Evolutionary conservation across 169 alveolate species (phyloP), one percentile per base, ranked within the genome.

Genomic region (Eimeria tenella): DNA sequence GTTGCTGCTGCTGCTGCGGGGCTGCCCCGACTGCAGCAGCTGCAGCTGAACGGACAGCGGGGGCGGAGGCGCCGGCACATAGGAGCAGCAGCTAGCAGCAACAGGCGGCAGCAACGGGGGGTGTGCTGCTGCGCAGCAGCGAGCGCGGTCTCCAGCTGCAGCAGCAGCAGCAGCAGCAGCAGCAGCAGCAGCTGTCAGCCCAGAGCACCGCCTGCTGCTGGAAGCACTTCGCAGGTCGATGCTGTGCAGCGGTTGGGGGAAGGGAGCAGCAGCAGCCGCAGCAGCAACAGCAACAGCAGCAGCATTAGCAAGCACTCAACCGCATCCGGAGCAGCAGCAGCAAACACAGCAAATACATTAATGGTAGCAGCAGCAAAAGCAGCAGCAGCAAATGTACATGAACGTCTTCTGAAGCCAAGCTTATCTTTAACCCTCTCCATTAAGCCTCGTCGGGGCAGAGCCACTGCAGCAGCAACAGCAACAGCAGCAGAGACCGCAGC

Each of bases 251-350:
- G 68, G 2, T 1, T 10, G 21, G 19, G 11, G 3, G 68, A 3
- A 13, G 68, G 68, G 68, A 58, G 68, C 68, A 58, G 68, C 19
- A 17, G 21, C 11, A 17, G 68, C 21, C 19, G 68, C 11, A 17
- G 68, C 68, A 10, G 11, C 11, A 13, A 3, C 68, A 13, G 42
- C 42, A 31, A 31, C 42, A 31, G 42, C 42, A 31, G 19, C 1
- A 13, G 68, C 68, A 58, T 0, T 1, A 58, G 68, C 21, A 17
- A 58, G 2, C 11, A 58, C 68, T 10, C 19, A 13, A 13, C 68
- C 68, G 68, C 68, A n/a, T n/a, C n/a, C n/a, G n/a, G n/a, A 58
- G 68, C 19, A 58, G 68, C 68, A 58, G 68, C 68, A 17, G 68
- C 4, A 58, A 58, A 58, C 68, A 58, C 68, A 0, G 2, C 0